Base-by-base conservation (phyloP, 441 rosid genomes). In the Euphorbia celastroides region DNA sequence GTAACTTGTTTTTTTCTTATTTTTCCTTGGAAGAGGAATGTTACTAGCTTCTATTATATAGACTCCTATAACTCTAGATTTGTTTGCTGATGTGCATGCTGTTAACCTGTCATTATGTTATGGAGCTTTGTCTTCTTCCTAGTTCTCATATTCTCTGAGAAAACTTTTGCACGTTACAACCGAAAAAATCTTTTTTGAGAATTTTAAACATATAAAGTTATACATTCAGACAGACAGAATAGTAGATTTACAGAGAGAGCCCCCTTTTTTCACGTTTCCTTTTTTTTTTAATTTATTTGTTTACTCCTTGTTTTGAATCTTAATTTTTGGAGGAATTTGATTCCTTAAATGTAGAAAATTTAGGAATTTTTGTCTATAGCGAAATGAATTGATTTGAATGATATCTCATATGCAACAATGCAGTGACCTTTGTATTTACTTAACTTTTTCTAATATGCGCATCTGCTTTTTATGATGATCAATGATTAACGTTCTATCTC, bases 1-100 rank as follows among this genome's bases (percentile, higher is more conserved):
- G 97, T 90, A 82, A 42, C 11, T 73, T 16, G 30, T 38, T 65
- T 36, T 70, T 54, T 58, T 34, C 68, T 38, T 11, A 17, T 65
- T 36, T 70, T 54, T 58, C 42, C 68, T 38, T 11, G 17, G 23
- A 52, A 42, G 32, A 23, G 1, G 23, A 51, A 13, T 20, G 25
- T 51, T 51, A 19, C 22, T 7, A 51, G 16, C 56, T 19, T 1
- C 22, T 9, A 19, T 19, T 51, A 51, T 19, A 51, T 20, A 51
- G 56, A n/a, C 22, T 51, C 26, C 56, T 51, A 19, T 20, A 51
- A 51, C 56, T 19, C 25, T 19, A 13, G 56, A 51, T 20, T 51
- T 17, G 8, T 48, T 48, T 54, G 19, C 2, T 14, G 23, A 22
- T 32, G 11, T 41, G 52, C 9, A 30, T 36, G 14, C 14, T n/a